These are phyloP conservation scores for Trichoderma sp. DNA, from an alignment of 2,329 filamentous ascomycete species.

Conservation along the genomic window DNA sequence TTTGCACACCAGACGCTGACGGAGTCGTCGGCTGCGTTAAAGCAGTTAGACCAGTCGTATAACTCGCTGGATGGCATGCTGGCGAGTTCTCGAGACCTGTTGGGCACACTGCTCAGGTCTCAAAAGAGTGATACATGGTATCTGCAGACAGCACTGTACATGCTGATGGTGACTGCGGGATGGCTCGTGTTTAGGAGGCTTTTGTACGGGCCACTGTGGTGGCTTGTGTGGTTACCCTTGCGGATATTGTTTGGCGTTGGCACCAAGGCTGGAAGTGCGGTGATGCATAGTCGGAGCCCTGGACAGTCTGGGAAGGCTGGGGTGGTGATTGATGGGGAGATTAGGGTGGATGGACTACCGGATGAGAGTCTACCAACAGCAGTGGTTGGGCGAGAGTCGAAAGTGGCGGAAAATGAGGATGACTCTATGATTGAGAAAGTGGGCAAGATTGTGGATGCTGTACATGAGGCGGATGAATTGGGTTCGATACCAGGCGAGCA, in stretches of 20 bases:
- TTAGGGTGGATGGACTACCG: slow-evolving; percentile 38
- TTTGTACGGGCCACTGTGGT: slow-evolving; percentile 87
- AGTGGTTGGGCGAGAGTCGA: slow-evolving; percentile 41
- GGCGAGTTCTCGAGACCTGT: slow-evolving; percentile 69
- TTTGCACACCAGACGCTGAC: slow-evolving; percentile 89
- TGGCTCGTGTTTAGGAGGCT: slow-evolving; percentile 87
- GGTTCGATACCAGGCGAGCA: slow-evolving; percentile 25
- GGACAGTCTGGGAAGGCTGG: slow-evolving; percentile 31
- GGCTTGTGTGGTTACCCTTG: slow-evolving; percentile 83
- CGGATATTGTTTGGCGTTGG: slow-evolving; percentile 63
- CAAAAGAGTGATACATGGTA: slow-evolving; percentile 99
- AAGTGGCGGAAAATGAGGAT: slow-evolving; percentile 30
- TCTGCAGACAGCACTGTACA: slow-evolving; percentile 83
- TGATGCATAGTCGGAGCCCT: slow-evolving; percentile 37
- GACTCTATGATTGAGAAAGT: slow-evolving; percentile 55
- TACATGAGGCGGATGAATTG: slow-evolving; percentile 37
- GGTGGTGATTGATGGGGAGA: slow-evolving; percentile 32
- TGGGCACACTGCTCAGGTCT: slow-evolving; percentile 77
- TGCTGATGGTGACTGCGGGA: slow-evolving; percentile 72
- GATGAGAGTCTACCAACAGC: slow-evolving; percentile 52
- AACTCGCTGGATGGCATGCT: slow-evolving; percentile 76
- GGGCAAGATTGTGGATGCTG: slow-evolving; percentile 53
- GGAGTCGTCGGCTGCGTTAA: slow-evolving; percentile 80
- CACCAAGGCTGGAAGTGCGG: slow-evolving; percentile 55
- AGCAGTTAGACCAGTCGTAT: slow-evolving; percentile 79